Percentiles rank a stretch among this genome's conserved stretches.
Evolutionary conservation across 345 rosid genomes (phyloP).

Genomic region (Litchi chinensis): DNA sequence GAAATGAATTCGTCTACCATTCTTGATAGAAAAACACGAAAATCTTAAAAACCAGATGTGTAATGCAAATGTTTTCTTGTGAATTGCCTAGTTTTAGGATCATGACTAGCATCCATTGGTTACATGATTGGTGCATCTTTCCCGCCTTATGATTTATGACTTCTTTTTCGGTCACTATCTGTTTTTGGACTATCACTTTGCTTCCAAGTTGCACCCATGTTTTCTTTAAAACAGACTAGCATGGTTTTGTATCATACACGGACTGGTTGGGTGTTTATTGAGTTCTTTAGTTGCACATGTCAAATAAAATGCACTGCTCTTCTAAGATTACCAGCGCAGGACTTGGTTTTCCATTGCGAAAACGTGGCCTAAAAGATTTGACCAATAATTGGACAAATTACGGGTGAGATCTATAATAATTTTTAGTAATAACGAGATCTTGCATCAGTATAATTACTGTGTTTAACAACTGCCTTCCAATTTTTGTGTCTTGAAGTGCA

Average conservation of each 20-base stretch:
- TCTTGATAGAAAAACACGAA: neutral
- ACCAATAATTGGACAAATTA: neutral
- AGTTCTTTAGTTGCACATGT: too few species aligned
- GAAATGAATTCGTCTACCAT: too few species aligned
- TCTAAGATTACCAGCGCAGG: too few species aligned
- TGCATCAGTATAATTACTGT: neutral
- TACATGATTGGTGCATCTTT: neutral
- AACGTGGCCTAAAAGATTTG: neutral
- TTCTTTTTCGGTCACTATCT: neutral
- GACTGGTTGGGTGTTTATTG: neutral
- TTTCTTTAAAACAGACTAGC: too few species aligned
- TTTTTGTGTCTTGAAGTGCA: neutral
- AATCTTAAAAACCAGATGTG: neutral
- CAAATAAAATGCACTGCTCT: too few species aligned
- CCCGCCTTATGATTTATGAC: neutral
- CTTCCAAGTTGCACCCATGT: too few species aligned
- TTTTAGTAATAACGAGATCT: too few species aligned
- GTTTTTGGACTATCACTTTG: too few species aligned
- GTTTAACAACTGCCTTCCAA: neutral
- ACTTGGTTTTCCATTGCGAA: too few species aligned
- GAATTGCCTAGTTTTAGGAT: neutral
- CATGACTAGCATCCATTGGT: neutral
- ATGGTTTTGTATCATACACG: too few species aligned
- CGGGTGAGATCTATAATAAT: neutral
- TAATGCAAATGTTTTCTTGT: neutral